Conservation (phyloP, 345 rosid genomes). For the Aquilaria malaccensis region DNA sequence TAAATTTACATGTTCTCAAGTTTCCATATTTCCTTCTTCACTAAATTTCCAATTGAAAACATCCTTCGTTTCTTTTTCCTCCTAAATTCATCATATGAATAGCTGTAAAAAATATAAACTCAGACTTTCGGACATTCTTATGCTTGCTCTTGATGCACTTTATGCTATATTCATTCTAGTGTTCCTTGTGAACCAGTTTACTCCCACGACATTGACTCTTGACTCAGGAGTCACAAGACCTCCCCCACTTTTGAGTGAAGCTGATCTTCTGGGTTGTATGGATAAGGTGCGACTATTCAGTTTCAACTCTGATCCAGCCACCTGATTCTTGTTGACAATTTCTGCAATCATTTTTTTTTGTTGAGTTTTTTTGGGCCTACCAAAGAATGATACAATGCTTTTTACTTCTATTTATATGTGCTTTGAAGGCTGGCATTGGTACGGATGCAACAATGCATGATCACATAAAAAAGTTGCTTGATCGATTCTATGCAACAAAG, state of each 20-base stretch:
- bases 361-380: constrained; percentile 6
- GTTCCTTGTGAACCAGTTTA: constrained; percentile 49
- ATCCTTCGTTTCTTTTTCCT: background rate
- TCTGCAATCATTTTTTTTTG: constrained; percentile 5
- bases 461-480: constrained; percentile 94
- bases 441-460: constrained; percentile 99
- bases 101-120: no score
- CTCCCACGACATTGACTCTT: constrained; percentile 73
- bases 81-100: background rate
- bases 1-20: background rate
- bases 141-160: background rate
- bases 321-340: constrained; percentile 2
- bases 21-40: background rate
- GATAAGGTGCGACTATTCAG: constrained; percentile 62
- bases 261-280: constrained; percentile 92
- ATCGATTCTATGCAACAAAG: constrained; percentile 91
- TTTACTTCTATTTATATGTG: constrained; percentile 11
- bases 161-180: constrained; percentile 15
- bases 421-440: constrained; percentile 83
- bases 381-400: constrained; percentile 3
- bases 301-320: background rate
- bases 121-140: no score
- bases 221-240: constrained; percentile 94
- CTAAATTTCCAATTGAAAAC: background rate
- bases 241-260: constrained; percentile 87